Conservation (phyloP, 441 rosid genomes). For the Manihot esculenta region DNA sequence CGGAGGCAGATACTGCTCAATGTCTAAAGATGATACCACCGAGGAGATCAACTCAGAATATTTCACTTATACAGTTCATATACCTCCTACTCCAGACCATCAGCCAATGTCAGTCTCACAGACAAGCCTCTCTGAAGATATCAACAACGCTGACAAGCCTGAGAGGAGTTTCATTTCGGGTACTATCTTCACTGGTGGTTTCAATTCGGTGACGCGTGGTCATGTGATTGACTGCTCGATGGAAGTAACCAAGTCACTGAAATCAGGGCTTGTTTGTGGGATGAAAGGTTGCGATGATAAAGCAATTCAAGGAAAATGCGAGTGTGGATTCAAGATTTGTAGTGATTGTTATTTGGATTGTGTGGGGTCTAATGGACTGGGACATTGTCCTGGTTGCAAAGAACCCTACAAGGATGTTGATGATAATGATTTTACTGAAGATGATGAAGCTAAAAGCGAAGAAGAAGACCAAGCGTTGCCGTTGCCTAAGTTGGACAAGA, state of each 20-base stretch:
- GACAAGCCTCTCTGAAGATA: conserved; percentile 41
- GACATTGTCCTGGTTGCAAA: conserved; percentile 77
- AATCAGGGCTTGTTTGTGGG: conserved; percentile 49
- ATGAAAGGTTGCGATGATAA: conserved; percentile 82
- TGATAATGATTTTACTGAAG: conserved; percentile 42
- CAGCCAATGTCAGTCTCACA: conserved; percentile 56
- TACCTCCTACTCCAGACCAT: conserved; percentile 84
- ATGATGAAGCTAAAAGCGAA: conserved; percentile 40
- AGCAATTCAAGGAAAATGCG: conserved; percentile 58
- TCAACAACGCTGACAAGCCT: conserved; percentile 32
- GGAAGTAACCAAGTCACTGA: conserved; percentile 39
- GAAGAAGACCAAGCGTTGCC: conserved; percentile 64
- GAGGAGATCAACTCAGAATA: conserved; percentile 49
- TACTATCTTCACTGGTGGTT: conserved; percentile 73
- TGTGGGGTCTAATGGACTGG: conserved; percentile 49
- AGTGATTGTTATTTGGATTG: conserved; percentile 70
- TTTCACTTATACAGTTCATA: conserved; percentile 69
- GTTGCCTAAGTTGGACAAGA: conserved; percentile 64
- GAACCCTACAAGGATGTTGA: conserved; percentile 57
- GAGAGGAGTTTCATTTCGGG: conserved; percentile 56
- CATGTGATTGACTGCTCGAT: conserved; percentile 58
- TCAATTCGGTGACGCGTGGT: conserved; percentile 72
- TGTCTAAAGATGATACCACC: conserved; percentile 46
- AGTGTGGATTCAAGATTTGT: conserved; percentile 71
- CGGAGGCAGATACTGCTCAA: conserved; percentile 60